A percentile compares a stretch with the other conserved stretches of the same genome.
Evolutionary conservation across 345 rosid genomes (phyloP).

Genomic region (Gynandropsis gynandra): DNA sequence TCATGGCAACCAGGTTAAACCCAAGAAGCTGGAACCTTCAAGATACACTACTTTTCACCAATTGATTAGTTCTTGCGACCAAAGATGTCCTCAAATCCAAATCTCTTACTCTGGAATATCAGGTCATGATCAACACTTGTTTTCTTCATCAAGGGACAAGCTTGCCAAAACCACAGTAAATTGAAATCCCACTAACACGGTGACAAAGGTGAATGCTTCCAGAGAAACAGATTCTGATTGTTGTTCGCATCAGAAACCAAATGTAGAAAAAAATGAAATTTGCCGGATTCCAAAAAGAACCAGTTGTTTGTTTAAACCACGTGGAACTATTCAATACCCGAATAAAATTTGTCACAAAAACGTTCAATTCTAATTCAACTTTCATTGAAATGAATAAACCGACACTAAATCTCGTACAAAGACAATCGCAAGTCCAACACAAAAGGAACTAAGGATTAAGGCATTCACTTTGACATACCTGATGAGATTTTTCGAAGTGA

Average conservation of each 20-base stretch:
- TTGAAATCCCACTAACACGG: not conserved
- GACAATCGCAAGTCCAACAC: no score
- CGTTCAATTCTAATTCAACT: no score
- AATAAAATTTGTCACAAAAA: no score
- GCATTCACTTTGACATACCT: constrained; percentile 42
- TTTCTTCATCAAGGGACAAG: not conserved
- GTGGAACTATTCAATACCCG: no score
- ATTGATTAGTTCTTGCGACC: not conserved
- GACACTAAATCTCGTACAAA: no score
- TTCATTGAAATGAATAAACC: no score
- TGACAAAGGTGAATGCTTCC: not conserved
- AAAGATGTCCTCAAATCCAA: not conserved
- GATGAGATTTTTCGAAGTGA: constrained; percentile 93
- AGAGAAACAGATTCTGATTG: constrained; percentile 11
- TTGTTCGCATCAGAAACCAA: constrained; percentile 3
- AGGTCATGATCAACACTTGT: not conserved
- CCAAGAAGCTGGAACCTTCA: constrained; percentile 3
- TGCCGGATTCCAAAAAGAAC: no score
- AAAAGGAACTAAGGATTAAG: no score
- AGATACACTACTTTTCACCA: not conserved
- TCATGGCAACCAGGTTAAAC: not conserved
- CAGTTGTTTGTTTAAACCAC: no score
- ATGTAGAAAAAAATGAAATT: no score
- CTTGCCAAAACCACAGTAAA: no score
- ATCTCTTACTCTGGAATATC: not conserved